Conservation (phyloP, 208 protist genomes). For the Crithidia fasciculata region DNA sequence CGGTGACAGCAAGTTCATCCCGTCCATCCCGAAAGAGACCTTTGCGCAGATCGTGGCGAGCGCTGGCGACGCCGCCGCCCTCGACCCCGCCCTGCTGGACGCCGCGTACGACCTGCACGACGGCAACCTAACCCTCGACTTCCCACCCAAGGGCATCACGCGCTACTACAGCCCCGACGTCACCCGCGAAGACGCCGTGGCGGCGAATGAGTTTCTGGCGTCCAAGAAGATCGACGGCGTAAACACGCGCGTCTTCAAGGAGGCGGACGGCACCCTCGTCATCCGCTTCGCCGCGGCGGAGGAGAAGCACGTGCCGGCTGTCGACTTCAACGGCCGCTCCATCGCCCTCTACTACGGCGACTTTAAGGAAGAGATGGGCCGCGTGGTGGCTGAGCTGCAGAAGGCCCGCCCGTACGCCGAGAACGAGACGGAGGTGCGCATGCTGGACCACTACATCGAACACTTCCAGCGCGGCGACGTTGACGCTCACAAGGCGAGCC, state of each 20-base stretch:
- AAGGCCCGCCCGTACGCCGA: constrained; percentile 63
- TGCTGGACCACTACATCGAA: constrained; percentile 91
- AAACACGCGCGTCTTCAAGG: constrained; percentile 89
- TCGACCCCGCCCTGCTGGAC: constrained; percentile 48
- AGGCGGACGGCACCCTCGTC: constrained; percentile 43
- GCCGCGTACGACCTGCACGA: constrained; percentile 68
- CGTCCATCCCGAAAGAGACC: constrained; percentile 49
- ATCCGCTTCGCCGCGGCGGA: constrained; percentile 61
- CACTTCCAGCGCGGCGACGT: constrained; percentile 84
- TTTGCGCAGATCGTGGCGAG: constrained; percentile 61
- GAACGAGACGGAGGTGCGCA: constrained; percentile 82
- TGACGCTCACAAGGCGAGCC: constrained; percentile 86
- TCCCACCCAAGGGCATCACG: constrained; percentile 73
- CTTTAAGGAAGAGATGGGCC: constrained; percentile 60
- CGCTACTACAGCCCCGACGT: constrained; percentile 87
- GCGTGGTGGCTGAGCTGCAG: constrained; percentile 62
- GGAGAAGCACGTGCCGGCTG: constrained; percentile 42
- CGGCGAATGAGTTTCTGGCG: constrained; percentile 82
- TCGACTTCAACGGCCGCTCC: constrained; percentile 45
- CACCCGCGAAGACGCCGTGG: constrained; percentile 68
- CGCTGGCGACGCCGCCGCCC: constrained; percentile 13
- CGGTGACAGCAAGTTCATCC: constrained; percentile 94
- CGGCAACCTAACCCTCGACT: constrained; percentile 62
- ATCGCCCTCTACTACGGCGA: constrained; percentile 87
- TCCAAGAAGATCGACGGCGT: constrained; percentile 55